Evolutionary conservation across 73 alveolate species (phyloP).

Genomic region (Paramecium sexaurelia): DNA sequence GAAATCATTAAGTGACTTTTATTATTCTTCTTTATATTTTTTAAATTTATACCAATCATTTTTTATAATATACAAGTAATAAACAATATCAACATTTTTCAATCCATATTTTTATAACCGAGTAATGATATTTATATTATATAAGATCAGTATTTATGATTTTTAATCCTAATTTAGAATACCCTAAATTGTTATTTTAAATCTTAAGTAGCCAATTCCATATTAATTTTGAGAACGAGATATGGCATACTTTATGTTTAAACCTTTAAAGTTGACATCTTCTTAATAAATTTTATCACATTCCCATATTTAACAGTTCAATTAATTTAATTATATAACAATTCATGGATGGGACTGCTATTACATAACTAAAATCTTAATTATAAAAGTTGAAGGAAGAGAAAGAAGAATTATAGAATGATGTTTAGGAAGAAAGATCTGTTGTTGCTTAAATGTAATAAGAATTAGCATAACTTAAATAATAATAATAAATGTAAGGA

Average conservation of each 20-base stretch:
- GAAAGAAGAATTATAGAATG: conserved; percentile 35
- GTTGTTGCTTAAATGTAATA: conserved; percentile 52
- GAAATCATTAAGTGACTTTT: not conserved
- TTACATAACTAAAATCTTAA: conserved; percentile 27
- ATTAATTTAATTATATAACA: not conserved
- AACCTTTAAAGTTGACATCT: not conserved
- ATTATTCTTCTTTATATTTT: not conserved
- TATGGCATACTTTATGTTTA: not conserved
- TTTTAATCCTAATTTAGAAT: too few relatives aligned
- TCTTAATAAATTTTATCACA: not conserved
- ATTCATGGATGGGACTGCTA: conserved; percentile 47
- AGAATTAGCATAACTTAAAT: conserved; percentile 2
- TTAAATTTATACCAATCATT: too few relatives aligned
- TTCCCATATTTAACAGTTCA: not conserved
- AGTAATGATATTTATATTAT: too few relatives aligned
- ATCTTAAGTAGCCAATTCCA: not conserved
- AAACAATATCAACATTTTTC: too few relatives aligned
- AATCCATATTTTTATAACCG: not conserved
- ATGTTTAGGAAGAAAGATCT: conserved; percentile 40
- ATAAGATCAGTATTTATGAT: too few relatives aligned
- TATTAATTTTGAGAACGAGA: not conserved
- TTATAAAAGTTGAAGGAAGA: conserved; percentile 4
- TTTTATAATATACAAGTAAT: too few relatives aligned
- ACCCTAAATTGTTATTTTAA: too few relatives aligned
- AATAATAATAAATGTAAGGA: not conserved